Evolutionary conservation across 176 grass and related monocot species (phyloP).

Genomic region (Hyparrhenia diplandra): DNA sequence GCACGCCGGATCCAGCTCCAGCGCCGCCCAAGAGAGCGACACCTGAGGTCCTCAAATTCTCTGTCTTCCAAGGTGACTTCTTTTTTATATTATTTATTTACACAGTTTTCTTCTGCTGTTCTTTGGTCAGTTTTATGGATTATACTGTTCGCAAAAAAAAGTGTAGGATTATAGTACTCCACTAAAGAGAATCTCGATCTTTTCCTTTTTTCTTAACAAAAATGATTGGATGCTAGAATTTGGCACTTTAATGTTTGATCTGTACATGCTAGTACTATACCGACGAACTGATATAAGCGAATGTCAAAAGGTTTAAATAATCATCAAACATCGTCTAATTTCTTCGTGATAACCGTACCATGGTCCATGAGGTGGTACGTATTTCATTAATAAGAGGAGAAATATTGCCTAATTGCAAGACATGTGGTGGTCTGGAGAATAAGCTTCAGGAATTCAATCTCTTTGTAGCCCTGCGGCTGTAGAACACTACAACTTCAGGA

Average conservation of each 20-base stretch:
- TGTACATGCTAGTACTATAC: slow-evolving; percentile 2
- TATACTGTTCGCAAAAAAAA: too few species aligned
- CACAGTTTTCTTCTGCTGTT: not conserved
- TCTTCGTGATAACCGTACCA: too few species aligned
- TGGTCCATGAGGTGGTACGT: too few species aligned
- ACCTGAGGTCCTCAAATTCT: slow-evolving; percentile 57
- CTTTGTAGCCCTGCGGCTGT: not conserved
- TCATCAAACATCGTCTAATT: not conserved
- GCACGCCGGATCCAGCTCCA: slow-evolving; percentile 20
- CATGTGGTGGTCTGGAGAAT: not conserved
- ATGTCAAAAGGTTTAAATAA: too few species aligned
- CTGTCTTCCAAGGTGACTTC: slow-evolving; percentile 56
- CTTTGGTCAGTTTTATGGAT: not conserved
- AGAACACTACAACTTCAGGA: too few species aligned
- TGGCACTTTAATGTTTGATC: slow-evolving; percentile 10
- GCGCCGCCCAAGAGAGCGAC: slow-evolving; percentile 22
- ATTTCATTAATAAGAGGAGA: too few species aligned
- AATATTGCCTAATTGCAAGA: not conserved
- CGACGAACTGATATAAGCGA: not conserved
- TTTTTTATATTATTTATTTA: not conserved
- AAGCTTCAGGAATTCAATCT: not conserved
- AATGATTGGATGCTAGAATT: not conserved
- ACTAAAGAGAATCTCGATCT: too few species aligned
- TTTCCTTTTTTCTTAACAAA: not conserved
- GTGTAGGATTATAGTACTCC: too few species aligned